Evolutionary conservation across 331 rosid genomes (phyloP).

Genomic region (Acacia concinna): DNA sequence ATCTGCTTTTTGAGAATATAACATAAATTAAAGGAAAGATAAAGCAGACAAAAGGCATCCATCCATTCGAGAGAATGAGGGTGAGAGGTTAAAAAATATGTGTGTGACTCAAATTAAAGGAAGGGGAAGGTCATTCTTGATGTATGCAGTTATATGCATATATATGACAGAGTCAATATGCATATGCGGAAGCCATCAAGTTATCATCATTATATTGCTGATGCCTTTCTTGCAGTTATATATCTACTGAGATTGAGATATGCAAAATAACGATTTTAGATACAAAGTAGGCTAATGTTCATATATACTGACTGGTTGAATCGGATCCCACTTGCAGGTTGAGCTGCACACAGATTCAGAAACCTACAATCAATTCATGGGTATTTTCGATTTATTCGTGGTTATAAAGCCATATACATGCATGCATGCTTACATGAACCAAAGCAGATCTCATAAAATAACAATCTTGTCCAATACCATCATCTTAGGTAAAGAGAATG

Average conservation of each 20-base stretch:
- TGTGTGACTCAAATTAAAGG: neutral
- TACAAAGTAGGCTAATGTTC: neutral
- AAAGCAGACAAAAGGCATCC: too few relatives aligned
- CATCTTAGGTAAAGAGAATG: conserved; percentile 76
- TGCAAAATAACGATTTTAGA: neutral
- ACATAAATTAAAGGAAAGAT: neutral
- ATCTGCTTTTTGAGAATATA: neutral
- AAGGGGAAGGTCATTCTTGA: neutral
- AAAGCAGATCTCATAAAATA: conserved; percentile 12
- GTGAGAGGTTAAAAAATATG: neutral
- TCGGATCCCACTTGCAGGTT: conserved; percentile 49
- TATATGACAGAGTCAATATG: neutral
- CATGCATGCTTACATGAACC: neutral
- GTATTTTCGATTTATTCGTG: conserved; percentile 32
- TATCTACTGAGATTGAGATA: neutral
- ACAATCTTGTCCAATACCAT: conserved; percentile 27
- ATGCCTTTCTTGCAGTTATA: neutral
- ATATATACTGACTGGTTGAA: conserved; percentile 29
- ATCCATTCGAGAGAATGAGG: neutral
- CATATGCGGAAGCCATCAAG: neutral
- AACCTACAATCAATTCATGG: conserved; percentile 54
- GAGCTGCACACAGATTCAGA: conserved; percentile 68
- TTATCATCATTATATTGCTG: neutral
- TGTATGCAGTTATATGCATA: neutral
- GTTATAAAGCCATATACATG: neutral